Evolutionary conservation across 2,329 filamentous ascomycete genomes (phyloP), one percentile per base, ranked within the genome.

Genomic region (Pseudocercospora musae): DNA sequence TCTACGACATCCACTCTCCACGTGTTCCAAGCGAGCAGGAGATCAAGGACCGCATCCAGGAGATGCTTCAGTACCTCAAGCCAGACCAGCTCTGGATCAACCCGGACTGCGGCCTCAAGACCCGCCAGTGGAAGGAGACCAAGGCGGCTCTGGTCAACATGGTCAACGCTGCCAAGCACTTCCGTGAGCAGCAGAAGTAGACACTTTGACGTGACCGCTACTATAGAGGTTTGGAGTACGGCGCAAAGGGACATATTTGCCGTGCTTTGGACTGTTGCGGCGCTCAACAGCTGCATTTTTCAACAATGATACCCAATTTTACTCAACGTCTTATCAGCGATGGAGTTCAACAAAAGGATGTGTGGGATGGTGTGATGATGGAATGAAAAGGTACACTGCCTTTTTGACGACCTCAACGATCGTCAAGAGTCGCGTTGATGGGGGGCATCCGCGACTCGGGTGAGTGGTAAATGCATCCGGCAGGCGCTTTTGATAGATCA

Each of bases 1-100:
- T 99, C 81, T 99, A 98, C 80, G 95, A 99, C 82, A 99, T 99
- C 84, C 95, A 99, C 90, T 96, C 92, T 70, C 95, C 95, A 71
- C 94, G 95, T 90, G 87, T 99, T 65, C 95, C 95, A 76, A 90
- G 88, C 78, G 91, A 97, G 88, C 86, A 96, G 84, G 95, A 99
- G 88, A 96, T 99, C 86, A 94, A 92, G 87, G 90, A 93, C 83
- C 90, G 95, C 77, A 90, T 99, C 79, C 88, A 91, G 78, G 95
- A 99, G 89, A 98, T 98, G 95, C 88, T 99, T 70, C 85, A 90
- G 82, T 82, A 92, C 86, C 90, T 98, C 81, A 94, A 92, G 86
- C 93, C 93, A 63, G 92, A 97, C 76, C 95, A 99, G 87, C 91
- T 99, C 78, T 99, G 95, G 95, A 91, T 98, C 83, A 94, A 99